Evolutionary conservation across 129 eudicot species (phyloP).

Genomic region (Chrysanthemum lavandulifolium): DNA sequence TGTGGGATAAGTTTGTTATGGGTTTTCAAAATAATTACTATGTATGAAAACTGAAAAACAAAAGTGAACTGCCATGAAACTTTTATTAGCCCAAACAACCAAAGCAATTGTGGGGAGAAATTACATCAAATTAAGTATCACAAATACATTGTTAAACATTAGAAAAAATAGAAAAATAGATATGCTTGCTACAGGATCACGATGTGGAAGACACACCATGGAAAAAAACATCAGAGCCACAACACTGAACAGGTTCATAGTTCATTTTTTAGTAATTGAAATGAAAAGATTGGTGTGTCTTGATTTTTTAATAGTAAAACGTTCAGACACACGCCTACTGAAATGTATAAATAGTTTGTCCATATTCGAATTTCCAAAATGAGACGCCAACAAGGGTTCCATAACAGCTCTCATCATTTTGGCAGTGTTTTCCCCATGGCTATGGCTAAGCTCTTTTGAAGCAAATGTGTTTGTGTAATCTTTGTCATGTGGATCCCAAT

Average conservation of each 20-base stretch:
- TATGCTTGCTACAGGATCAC: too few relatives aligned
- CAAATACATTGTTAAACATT: too few relatives aligned
- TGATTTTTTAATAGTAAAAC: not conserved
- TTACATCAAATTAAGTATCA: too few relatives aligned
- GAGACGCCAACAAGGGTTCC: conserved; percentile 32
- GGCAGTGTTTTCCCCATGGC: conserved; percentile 9
- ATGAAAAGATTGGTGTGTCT: conserved; percentile 17
- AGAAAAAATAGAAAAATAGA: too few relatives aligned
- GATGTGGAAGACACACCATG: too few relatives aligned
- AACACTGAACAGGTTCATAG: not conserved
- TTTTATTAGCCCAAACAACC: too few relatives aligned
- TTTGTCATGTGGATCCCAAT: conserved; percentile 16
- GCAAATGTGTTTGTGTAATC: not conserved
- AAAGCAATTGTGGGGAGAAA: too few relatives aligned
- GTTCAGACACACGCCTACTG: not conserved
- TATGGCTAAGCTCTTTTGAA: not conserved
- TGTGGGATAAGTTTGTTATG: too few relatives aligned
- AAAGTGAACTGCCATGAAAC: too few relatives aligned
- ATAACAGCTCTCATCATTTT: conserved; percentile 28
- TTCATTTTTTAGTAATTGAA: conserved; percentile 30
- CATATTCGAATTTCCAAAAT: conserved; percentile 29
- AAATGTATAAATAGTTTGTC: conserved; percentile 28
- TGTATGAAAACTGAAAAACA: too few relatives aligned
- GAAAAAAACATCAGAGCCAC: too few relatives aligned
- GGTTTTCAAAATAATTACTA: too few relatives aligned